A percentile compares a stretch with the other conserved stretches of the same genome.
These are phyloP conservation scores for Rhizomucor pusillus DNA, from an alignment of 371 early-diverging fungal species.

Conservation along the genomic window DNA sequence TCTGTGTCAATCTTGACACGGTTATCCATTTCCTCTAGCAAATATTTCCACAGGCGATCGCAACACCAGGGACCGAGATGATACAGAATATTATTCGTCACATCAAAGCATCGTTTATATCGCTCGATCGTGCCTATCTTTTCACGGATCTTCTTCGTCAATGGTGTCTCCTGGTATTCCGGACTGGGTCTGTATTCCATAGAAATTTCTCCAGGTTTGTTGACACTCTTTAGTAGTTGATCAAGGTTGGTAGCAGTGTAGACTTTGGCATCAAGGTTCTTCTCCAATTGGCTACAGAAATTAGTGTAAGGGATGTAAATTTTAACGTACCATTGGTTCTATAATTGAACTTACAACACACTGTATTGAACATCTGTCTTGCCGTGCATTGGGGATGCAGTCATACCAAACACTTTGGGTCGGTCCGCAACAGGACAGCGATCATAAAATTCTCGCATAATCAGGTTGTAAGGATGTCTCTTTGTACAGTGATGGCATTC, in stretches of 20 bases:
- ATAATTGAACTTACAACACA: constrained; percentile 36
- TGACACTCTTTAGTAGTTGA: constrained; percentile 30
- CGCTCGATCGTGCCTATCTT: constrained; percentile 33
- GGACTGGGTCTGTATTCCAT: constrained; percentile 48
- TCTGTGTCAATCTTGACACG: constrained; percentile 15
- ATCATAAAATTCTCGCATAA: constrained; percentile 79
- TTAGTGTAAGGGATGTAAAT: neutral
- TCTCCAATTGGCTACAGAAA: constrained; percentile 60
- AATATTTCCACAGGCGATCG: constrained; percentile 50
- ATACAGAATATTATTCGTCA: constrained; percentile 28
- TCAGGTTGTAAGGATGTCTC: constrained; percentile 77
- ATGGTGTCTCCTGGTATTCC: constrained; percentile 31
- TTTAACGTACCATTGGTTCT: neutral
- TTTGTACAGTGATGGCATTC: constrained; percentile 92
- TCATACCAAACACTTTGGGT: constrained; percentile 92
- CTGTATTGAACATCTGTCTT: constrained; percentile 38
- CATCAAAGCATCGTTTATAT: constrained; percentile 34
- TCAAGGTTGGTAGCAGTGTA: constrained; percentile 54
- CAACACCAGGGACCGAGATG: constrained; percentile 71
- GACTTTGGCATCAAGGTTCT: constrained; percentile 61
- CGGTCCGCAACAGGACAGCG: constrained; percentile 39
- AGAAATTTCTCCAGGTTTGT: constrained; percentile 51
- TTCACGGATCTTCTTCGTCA: constrained; percentile 39
- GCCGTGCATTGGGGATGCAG: constrained; percentile 81
- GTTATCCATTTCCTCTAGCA: constrained; percentile 33